Evolutionary conservation across 208 protist genomes (phyloP).

Genomic region (Crithidia sp.): DNA sequence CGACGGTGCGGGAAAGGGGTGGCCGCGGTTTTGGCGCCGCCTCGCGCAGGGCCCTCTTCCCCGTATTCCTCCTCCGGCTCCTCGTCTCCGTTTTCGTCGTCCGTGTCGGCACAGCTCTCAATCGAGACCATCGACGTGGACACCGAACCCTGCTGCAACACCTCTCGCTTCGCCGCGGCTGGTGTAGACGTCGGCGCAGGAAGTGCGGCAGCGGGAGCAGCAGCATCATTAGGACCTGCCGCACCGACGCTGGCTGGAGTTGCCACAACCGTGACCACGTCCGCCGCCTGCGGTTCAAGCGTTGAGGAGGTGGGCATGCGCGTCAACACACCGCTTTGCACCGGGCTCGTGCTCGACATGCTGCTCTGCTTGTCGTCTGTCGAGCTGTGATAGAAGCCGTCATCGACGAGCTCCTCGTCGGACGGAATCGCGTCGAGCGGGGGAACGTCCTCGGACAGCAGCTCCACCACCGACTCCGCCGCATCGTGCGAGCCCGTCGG

Average conservation of each 20-base stretch:
- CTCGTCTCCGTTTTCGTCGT: neutral
- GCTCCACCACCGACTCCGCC: slow-evolving; percentile 2
- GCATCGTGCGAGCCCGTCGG: neutral
- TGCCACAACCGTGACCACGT: neutral
- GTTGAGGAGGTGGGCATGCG: neutral
- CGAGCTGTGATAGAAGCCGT: slow-evolving; percentile 35
- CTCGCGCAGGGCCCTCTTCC: neutral
- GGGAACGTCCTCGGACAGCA: slow-evolving; percentile 22
- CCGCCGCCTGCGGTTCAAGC: neutral
- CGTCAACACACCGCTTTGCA: slow-evolving; percentile 1
- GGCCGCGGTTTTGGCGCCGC: too few relatives aligned
- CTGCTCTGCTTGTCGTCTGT: slow-evolving; percentile 7
- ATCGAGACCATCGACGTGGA: slow-evolving; percentile 30
- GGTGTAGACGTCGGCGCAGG: neutral
- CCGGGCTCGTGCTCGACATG: slow-evolving; percentile 12
- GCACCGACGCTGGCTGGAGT: too few relatives aligned
- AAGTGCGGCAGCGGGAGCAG: neutral
- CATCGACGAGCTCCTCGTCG: slow-evolving; percentile 34
- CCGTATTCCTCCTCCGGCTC: neutral
- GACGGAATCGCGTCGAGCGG: slow-evolving; percentile 28
- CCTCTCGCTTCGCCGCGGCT: slow-evolving; percentile 11
- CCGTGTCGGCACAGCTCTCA: slow-evolving; percentile 19
- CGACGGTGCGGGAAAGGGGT: too few relatives aligned
- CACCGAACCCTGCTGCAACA: slow-evolving; percentile 26
- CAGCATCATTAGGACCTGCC: neutral